Conservation (phyloP, 2,329 filamentous ascomycete species). For the Talaromyces marneffei region DNA sequence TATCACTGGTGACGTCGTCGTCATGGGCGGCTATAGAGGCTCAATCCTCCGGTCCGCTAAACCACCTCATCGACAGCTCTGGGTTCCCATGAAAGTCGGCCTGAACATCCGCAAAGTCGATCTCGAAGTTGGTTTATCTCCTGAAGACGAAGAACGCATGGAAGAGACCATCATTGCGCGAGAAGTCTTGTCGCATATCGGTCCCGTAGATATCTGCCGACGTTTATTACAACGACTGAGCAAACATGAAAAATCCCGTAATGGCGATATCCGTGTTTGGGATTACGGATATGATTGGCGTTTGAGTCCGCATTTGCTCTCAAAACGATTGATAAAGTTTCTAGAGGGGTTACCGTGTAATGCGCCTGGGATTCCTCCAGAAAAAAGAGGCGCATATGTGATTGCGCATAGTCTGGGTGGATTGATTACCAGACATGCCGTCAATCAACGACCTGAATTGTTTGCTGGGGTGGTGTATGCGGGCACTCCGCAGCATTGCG, state of each 20-base stretch:
- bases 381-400: slow-evolving; percentile 66
- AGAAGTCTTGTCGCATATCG: slow-evolving; percentile 86
- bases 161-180: slow-evolving; percentile 75
- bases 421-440: slow-evolving; percentile 77
- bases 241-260: slow-evolving; percentile 65
- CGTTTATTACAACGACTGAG: slow-evolving; percentile 72
- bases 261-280: slow-evolving; percentile 69
- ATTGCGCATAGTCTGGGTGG: slow-evolving; percentile 83
- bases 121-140: slow-evolving; percentile 74
- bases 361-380: slow-evolving; percentile 46
- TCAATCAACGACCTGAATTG: slow-evolving; percentile 77
- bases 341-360: slow-evolving; percentile 72
- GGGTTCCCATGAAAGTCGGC: slow-evolving; percentile 90
- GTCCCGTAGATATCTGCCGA: slow-evolving; percentile 82
- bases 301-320: slow-evolving; percentile 71
- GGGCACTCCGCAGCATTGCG: slow-evolving; percentile 75
- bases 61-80: slow-evolving; percentile 76
- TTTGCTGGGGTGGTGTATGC: slow-evolving; percentile 83
- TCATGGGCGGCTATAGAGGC: slow-evolving; percentile 85
- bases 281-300: slow-evolving; percentile 96
- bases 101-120: slow-evolving; percentile 88
- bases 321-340: slow-evolving; percentile 64
- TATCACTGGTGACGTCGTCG: slow-evolving; percentile 76
- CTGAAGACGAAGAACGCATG: slow-evolving; percentile 78
- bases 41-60: slow-evolving; percentile 82